A percentile compares a stretch with the other conserved stretches of the same genome.
Evolutionary conservation across 768 basidiomycete genomes (phyloP).

Genomic region (Mycena amicta): DNA sequence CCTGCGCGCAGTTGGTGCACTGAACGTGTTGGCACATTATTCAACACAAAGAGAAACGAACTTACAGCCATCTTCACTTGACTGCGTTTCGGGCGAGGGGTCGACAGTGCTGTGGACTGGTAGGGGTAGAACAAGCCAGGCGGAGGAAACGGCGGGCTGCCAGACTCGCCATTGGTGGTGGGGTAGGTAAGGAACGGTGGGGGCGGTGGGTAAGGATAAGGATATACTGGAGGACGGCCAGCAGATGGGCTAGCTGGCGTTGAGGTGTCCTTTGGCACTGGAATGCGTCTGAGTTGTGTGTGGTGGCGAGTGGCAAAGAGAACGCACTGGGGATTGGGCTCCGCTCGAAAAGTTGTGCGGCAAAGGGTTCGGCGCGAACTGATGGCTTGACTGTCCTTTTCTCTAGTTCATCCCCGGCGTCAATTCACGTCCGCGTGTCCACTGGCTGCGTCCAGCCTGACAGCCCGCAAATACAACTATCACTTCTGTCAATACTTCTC

Average conservation of each 20-base stretch:
- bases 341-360: not conserved
- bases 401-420: not conserved
- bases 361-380: too few species aligned
- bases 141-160: constrained; percentile 37
- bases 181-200: constrained; percentile 46
- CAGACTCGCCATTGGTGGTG: constrained; percentile 39
- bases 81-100: constrained; percentile 67
- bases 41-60: constrained; percentile 9
- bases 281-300: not conserved
- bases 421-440: not conserved
- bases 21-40: constrained; percentile 17
- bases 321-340: not conserved
- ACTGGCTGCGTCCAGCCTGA: not conserved
- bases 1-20: constrained; percentile 86
- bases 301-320: not conserved
- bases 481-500: not conserved
- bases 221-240: constrained; percentile 32
- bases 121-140: constrained; percentile 50
- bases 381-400: not conserved
- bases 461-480: not conserved
- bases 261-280: not conserved
- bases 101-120: constrained; percentile 29
- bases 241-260: not conserved
- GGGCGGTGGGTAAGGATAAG: constrained; percentile 39
- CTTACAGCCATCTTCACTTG: constrained; percentile 85